Conservation (phyloP, 345 rosid genomes). For the Carallia pectinifolia region DNA sequence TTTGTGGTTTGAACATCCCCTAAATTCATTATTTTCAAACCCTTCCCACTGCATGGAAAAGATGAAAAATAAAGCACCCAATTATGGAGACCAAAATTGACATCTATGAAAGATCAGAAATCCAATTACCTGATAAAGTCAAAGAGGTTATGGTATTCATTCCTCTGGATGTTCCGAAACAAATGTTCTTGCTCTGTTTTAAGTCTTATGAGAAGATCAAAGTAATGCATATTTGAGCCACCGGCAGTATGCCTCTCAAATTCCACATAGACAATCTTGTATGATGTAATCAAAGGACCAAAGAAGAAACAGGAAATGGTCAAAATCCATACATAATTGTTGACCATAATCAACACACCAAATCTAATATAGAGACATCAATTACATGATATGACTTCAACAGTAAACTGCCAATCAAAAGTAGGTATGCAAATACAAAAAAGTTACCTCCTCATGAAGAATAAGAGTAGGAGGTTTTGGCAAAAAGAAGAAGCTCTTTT, state of each 20-base stretch:
- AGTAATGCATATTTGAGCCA: conserved; percentile 98
- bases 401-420: background rate
- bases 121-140: conserved; percentile 71
- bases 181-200: conserved; percentile 95
- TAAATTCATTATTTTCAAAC: conserved; percentile 85
- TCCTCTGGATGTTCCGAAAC: conserved; percentile 93
- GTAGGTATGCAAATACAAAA: background rate
- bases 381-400: background rate
- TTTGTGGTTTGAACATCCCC: conserved; percentile 54
- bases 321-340: background rate
- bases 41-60: conserved; percentile 59
- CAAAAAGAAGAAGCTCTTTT: conserved; percentile 90
- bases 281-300: background rate
- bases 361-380: background rate
- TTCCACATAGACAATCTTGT: conserved; percentile 86
- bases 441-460: conserved; percentile 87
- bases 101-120: background rate
- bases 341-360: background rate
- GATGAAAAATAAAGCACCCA: conserved; percentile 7
- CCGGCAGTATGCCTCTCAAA: conserved; percentile 99
- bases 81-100: background rate
- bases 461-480: conserved; percentile 99
- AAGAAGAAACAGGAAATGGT: background rate
- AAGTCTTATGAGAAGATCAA: conserved; percentile 85
- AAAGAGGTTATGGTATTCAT: conserved; percentile 86